Evolutionary conservation across 2,329 filamentous ascomycete genomes (phyloP).

Genomic region (Dactylellina leptospora): DNA sequence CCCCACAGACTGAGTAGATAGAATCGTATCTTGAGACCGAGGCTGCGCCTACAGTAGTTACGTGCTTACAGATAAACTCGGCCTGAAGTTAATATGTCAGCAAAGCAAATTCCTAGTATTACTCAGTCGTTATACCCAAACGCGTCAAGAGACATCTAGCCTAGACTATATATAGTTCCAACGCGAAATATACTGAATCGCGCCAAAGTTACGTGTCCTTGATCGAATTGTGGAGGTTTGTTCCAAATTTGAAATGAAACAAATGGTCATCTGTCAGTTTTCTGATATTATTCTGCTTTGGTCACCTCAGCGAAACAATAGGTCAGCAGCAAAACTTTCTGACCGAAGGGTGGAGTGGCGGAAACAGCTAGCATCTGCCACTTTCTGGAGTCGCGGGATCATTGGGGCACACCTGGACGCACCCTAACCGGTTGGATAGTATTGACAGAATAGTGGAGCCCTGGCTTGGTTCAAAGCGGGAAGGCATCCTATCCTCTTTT

Average conservation of each 20-base stretch:
- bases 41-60: no score
- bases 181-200: background rate
- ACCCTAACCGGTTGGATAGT: background rate
- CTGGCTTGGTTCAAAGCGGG: background rate
- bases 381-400: conserved; percentile 4
- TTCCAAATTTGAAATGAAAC: conserved; percentile 19
- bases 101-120: no score
- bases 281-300: background rate
- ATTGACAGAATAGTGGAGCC: conserved; percentile 2
- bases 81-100: no score
- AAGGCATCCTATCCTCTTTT: background rate
- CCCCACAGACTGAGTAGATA: no score
- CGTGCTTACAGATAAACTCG: no score
- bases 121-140: no score
- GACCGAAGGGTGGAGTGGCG: background rate
- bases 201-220: background rate
- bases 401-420: conserved; percentile 1
- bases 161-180: background rate
- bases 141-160: no score
- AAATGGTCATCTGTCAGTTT: conserved; percentile 31
- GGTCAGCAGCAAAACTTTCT: conserved; percentile 1
- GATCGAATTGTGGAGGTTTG: conserved; percentile 18
- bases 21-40: no score
- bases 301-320: background rate
- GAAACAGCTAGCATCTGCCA: background rate